Conservation (phyloP, 2,329 filamentous ascomycete genomes). For the Diaporthe australafricana region DNA sequence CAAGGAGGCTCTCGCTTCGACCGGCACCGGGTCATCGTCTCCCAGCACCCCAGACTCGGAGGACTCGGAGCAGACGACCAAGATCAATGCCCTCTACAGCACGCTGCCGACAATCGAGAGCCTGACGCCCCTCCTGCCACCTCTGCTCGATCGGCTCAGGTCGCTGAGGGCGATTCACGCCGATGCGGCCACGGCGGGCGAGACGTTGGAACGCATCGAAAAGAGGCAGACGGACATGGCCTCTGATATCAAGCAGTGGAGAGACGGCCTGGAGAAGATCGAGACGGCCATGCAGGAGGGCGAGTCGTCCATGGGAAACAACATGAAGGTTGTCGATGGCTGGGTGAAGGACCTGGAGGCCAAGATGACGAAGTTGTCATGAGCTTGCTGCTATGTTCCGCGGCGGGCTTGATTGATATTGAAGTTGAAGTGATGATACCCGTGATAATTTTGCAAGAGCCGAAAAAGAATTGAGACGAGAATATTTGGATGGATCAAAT, state of each 20-base stretch:
- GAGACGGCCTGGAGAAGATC: slow-evolving; percentile 38
- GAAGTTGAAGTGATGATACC: slow-evolving; percentile 50
- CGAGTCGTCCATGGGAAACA: slow-evolving; percentile 77
- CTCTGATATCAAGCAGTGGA: slow-evolving; percentile 70
- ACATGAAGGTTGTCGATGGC: slow-evolving; percentile 85
- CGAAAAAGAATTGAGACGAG: neutral
- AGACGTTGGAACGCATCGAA: slow-evolving; percentile 82
- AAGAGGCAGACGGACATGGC: slow-evolving; percentile 84
- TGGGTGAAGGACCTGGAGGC: slow-evolving; percentile 91
- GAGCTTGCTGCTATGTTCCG: slow-evolving; percentile 34
- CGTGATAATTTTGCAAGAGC: slow-evolving; percentile 36
- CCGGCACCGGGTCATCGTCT: slow-evolving; percentile 45
- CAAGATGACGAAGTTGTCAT: slow-evolving; percentile 73
- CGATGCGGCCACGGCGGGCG: slow-evolving; percentile 84
- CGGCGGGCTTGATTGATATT: slow-evolving; percentile 35
- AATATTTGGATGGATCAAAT: neutral
- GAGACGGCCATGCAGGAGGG: slow-evolving; percentile 74
- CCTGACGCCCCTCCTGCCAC: slow-evolving; percentile 85
- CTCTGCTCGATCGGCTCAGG: slow-evolving; percentile 85
- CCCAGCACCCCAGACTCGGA: slow-evolving; percentile 53
- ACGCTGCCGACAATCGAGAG: slow-evolving; percentile 90
- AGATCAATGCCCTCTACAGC: slow-evolving; percentile 92
- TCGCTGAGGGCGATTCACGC: slow-evolving; percentile 88
- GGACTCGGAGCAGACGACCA: slow-evolving; percentile 79
- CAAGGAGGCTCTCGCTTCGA: slow-evolving; percentile 67